Conservation (phyloP, 1,139 yeast species). For the Blastobotrys illinoisensis region DNA sequence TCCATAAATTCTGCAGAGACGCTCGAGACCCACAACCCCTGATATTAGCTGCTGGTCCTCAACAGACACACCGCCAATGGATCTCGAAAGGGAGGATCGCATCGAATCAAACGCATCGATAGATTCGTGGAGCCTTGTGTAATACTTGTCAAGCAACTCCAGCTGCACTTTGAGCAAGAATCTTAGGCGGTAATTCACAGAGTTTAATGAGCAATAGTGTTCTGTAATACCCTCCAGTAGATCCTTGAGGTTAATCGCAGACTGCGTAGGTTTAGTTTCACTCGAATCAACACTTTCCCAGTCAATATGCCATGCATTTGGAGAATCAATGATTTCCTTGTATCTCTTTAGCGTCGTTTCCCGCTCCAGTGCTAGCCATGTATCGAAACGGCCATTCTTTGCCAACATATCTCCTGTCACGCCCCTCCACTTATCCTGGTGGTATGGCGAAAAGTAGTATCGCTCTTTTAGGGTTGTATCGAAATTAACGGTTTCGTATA, state of each 20-base stretch:
- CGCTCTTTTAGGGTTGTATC: constrained; percentile 50
- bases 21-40: constrained; percentile 47
- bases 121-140: constrained; percentile 44
- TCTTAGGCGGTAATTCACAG: constrained; percentile 60
- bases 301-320: constrained; percentile 58
- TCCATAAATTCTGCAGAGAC: constrained; percentile 56
- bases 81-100: constrained; percentile 39
- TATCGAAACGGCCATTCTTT: constrained; percentile 40
- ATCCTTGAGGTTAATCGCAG: constrained; percentile 57
- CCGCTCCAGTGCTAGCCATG: constrained; percentile 66
- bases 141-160: constrained; percentile 55
- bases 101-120: constrained; percentile 45
- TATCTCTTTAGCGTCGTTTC: constrained; percentile 41
- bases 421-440: constrained; percentile 48
- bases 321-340: constrained; percentile 48
- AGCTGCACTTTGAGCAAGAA: constrained; percentile 69
- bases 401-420: constrained; percentile 50
- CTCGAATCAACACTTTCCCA: constrained; percentile 46
- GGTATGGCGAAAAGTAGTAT: constrained; percentile 53
- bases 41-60: constrained; percentile 38
- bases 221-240: constrained; percentile 62
- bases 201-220: constrained; percentile 51
- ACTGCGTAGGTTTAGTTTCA: constrained; percentile 56
- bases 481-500: constrained; percentile 54
- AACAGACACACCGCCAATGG: constrained; percentile 36